Base-by-base conservation (phyloP, 305 asterid species). In the Fraxinus xanthoxyloides region DNA sequence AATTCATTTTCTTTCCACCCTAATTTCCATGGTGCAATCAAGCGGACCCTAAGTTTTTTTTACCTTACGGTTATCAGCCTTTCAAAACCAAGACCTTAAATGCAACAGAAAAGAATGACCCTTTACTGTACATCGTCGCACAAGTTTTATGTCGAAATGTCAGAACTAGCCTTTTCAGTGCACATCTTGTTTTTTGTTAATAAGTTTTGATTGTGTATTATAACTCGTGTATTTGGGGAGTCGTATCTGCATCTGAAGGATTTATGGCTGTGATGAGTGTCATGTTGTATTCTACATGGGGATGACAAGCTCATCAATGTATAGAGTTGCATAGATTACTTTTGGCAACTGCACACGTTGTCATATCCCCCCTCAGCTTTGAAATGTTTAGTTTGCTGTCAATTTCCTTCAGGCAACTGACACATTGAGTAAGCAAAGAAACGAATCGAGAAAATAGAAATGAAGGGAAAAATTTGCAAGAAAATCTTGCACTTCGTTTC, bases 401-500 rank as follows among this genome's bases (percentile, higher is more conserved):
- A 21, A 4, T 65, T 63, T 65, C 35, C 65, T 65, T 65, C 30
- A 65, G n/a, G 72, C 34, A 26, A 26, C 72, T 9, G 17, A 26
- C n/a, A 26, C n/a, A 23, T 65, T 65, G 72, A 65, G 32, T 1
- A 13, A 26, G 73, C 2, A 26, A 13, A 5, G 15, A 28, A 21
- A 21, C 2, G 10, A 59, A 2, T 21, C 5, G 1, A 56, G 67
- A 56, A 65, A 12, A 15, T 26, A 32, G 3, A 65, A 26, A 65
- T 46, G 73, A 65, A 26, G 34, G 46, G 17, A 72, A 48, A 63
- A 24, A 1, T 59, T 79, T 81, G 76, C 46, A 31, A 72, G 23
- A 76, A 35, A 12, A 43, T 10, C 17, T 21, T 83, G 83, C 59
- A 54, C 38, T 77, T 56, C 67, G 32, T 40, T 80, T 75, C 76